Evolutionary conservation across 1,139 yeast genomes (phyloP).

Genomic region (Yamadazyma atmosphaerica): DNA sequence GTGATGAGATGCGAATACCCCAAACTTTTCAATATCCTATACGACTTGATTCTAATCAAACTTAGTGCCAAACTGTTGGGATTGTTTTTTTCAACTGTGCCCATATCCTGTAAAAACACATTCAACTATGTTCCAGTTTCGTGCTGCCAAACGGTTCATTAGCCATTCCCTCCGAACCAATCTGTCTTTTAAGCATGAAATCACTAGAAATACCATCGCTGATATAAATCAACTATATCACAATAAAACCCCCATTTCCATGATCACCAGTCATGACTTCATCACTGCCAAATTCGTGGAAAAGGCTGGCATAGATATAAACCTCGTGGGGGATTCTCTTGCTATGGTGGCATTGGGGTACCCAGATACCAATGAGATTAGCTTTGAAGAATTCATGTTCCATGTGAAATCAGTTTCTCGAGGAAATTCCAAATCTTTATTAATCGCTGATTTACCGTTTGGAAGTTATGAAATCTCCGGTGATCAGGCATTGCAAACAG

Average conservation of each 20-base stretch:
- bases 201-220: slow-evolving; percentile 29
- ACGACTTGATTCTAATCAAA: too few relatives aligned
- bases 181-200: slow-evolving; percentile 16
- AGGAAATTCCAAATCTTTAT: slow-evolving; percentile 63
- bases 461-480: slow-evolving; percentile 75
- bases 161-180: background rate
- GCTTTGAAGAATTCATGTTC: slow-evolving; percentile 75
- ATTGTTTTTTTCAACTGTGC: too few relatives aligned
- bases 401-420: slow-evolving; percentile 76
- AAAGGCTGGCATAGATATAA: slow-evolving; percentile 64
- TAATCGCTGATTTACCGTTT: slow-evolving; percentile 89
- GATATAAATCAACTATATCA: slow-evolving; percentile 47
- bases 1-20: background rate
- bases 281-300: slow-evolving; percentile 77
- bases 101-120: too few relatives aligned
- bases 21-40: background rate
- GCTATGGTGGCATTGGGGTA: slow-evolving; percentile 92
- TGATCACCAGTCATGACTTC: slow-evolving; percentile 86
- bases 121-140: background rate
- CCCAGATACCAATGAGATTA: slow-evolving; percentile 70
- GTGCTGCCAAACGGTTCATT: slow-evolving; percentile 3
- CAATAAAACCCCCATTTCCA: slow-evolving; percentile 56
- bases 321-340: slow-evolving; percentile 86
- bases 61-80: too few relatives aligned
- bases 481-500: slow-evolving; percentile 64